A percentile compares a stretch with the other conserved stretches of the same genome.
Conservation (phyloP, 441 rosid genomes). For the Populus trichocarpa region DNA sequence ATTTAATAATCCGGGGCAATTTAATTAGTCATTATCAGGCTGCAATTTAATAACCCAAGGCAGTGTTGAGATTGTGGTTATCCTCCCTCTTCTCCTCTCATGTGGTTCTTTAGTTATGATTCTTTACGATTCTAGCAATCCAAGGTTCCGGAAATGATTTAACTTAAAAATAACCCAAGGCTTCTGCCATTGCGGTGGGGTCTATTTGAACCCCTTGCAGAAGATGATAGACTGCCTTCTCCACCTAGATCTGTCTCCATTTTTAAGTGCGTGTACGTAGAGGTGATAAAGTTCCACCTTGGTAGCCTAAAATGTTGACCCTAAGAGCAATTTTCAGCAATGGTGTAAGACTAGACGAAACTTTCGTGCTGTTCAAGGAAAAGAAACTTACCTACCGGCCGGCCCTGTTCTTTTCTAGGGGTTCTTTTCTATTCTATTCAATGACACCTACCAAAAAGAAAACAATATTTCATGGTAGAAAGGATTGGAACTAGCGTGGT, state of each 20-base stretch:
- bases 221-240: background rate
- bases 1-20: too few species aligned
- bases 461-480: too few species aligned
- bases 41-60: too few species aligned
- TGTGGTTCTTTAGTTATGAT: background rate
- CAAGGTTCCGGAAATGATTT: background rate
- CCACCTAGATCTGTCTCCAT: background rate
- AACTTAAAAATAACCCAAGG: too few species aligned
- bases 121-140: background rate
- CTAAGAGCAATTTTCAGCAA: background rate
- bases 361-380: background rate
- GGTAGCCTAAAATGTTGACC: background rate
- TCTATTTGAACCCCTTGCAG: too few species aligned
- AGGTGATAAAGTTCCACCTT: background rate
- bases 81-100: background rate
- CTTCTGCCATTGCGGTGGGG: too few species aligned
- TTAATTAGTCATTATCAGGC: too few species aligned
- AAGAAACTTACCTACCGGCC: background rate
- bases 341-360: background rate
- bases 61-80: background rate
- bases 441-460: too few species aligned
- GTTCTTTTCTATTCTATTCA: too few species aligned
- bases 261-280: background rate
- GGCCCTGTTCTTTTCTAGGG: too few species aligned
- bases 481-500: too few species aligned